Evolutionary conservation across 2,329 filamentous ascomycete genomes (phyloP), one percentile per base, ranked within the genome.

Genomic region (Arachnomyces sp.): DNA sequence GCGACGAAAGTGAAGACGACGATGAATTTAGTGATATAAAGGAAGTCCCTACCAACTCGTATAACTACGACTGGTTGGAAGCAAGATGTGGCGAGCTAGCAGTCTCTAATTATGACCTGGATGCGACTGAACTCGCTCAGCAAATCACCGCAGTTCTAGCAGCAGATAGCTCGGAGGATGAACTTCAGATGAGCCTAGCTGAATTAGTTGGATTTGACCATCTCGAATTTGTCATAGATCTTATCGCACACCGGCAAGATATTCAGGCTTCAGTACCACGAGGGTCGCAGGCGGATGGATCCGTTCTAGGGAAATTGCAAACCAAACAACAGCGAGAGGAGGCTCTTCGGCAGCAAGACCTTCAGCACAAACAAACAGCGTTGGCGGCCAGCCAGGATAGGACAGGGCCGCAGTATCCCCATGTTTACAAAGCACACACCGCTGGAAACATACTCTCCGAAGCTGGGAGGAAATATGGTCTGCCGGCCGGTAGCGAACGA

Each of bases 121-220:
- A 83, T 28, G 65, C 80, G 1, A 71, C 75, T 15, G 79, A 84
- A n/a, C 73, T 96, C 31, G 74, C 84, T 47, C 77, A 83, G 40
- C 88, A 95, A 59, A 77, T 96, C 28, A 66, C 80, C 30, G 83
- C 85, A 4, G 72, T 90, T 3, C 63, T 98, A 28, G 74, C 74
- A 6, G 85, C 86, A 3, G 74, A 79, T 50, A 76, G 71, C 52
- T 73, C 77, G 25, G 84, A 95, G 43, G 86, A 94, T 43, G 87
- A 94, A 61, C 69, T 96, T n/a, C 90, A 96, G 60, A 89, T 88
- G 56, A 80, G 82, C 31, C 73, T 98, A 28, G 87, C 86, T 0
- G 92, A 98, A 52, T 77, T 95, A 32, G 73, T 98, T 44, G 92
- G 93, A 0, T 96, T 90, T 54, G 88, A 92, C 52, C 87, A 96